Percentiles rank a stretch among this genome's conserved stretches.
phyloP scores from a whole-genome alignment of 2,329 filamentous ascomycete genomes.

The Microdochium paspali region DNA sequence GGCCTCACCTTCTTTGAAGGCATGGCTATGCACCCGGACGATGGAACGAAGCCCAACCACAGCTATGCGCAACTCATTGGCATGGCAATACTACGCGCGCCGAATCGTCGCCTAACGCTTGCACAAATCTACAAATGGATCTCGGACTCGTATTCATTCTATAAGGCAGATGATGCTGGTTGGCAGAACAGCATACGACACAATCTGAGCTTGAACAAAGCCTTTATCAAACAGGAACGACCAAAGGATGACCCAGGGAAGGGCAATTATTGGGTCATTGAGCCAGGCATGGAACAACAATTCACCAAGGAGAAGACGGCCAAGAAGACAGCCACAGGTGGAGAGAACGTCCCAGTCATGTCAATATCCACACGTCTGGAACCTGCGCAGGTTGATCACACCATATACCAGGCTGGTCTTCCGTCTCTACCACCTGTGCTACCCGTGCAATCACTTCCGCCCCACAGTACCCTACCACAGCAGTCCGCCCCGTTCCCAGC shows the following conservation, averaged over 20 bases:
- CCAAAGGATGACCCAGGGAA: conserved; percentile 97
- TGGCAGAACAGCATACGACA: conserved; percentile 99
- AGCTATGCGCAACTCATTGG: conserved; percentile 94
- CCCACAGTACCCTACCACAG: conserved; percentile 27
- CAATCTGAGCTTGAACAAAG: conserved; percentile 94
- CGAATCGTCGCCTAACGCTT: conserved; percentile 74
- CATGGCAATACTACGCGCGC: conserved; percentile 89
- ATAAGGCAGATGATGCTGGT: conserved; percentile 72
- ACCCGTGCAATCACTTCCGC: conserved; percentile 16
- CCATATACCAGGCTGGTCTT: conserved; percentile 27
- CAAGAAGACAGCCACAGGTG: conserved; percentile 46
- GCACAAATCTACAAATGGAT: conserved; percentile 99
- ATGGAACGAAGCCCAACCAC: conserved; percentile 79
- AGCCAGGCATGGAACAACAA: conserved; percentile 77
- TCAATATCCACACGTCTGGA: conserved; percentile 38
- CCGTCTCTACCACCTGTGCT: conserved; percentile 36
- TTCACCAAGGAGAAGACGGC: conserved; percentile 81
- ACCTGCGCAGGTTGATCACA: conserved; percentile 31
- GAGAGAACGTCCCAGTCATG: conserved; percentile 50
- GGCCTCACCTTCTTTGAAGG: conserved; percentile 53
- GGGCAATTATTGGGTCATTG: conserved; percentile 94
- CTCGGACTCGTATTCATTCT: conserved; percentile 87
- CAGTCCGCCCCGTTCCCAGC: conserved; percentile 22
- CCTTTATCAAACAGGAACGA: conserved; percentile 89
- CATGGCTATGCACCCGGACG: conserved; percentile 62